Conservation (phyloP, 176 grass and related monocot genomes). For the Carex scoparia region DNA sequence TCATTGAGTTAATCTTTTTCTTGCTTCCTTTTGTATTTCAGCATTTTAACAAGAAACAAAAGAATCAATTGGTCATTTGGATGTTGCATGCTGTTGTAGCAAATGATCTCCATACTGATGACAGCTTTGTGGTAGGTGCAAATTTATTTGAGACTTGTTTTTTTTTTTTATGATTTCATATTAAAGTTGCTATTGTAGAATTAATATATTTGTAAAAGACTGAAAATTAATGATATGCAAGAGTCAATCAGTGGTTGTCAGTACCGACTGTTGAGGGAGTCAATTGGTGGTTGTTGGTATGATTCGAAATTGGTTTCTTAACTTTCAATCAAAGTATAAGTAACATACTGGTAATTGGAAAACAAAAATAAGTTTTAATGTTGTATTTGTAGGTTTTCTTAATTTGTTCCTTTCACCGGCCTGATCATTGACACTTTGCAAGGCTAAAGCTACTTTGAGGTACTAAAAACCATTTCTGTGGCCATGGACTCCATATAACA, state of each 20-base stretch:
- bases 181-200: not conserved
- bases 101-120: constrained; percentile 96
- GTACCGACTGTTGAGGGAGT: not conserved
- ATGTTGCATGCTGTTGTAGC: constrained; percentile 69
- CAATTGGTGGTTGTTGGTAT: not conserved
- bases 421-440: not conserved
- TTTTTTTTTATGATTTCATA: not conserved
- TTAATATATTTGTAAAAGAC: not conserved
- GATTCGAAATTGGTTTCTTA: not conserved
- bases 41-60: constrained; percentile 64
- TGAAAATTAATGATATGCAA: not conserved
- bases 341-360: not conserved
- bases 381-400: constrained; percentile 10
- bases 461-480: constrained; percentile 24
- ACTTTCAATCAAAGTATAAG: not conserved
- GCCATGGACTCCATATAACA: not conserved
- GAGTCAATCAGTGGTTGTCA: not conserved
- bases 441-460: constrained; percentile 15
- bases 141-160: constrained; percentile 10
- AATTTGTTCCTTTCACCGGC: constrained; percentile 15
- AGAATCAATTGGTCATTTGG: constrained; percentile 69
- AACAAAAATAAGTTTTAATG: not conserved
- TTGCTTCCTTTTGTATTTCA: constrained; percentile 36
- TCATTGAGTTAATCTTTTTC: constrained; percentile 9
- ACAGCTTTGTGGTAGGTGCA: constrained; percentile 94